Base-by-base conservation (phyloP, 228 moss, liverwort and hornwort genomes). In the Sphagnum fallax region DNA sequence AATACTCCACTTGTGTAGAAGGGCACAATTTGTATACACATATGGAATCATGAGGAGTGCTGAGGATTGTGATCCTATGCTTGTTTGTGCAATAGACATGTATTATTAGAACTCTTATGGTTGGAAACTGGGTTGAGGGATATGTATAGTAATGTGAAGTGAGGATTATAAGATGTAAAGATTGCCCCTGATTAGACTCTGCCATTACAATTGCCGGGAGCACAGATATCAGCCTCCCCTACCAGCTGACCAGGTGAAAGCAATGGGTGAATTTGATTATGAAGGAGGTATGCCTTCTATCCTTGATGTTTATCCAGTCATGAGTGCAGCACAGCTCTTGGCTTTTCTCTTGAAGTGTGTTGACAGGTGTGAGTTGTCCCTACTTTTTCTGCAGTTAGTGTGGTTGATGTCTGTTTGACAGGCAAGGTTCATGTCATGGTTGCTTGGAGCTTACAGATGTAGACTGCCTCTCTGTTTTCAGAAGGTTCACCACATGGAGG, bases 171-270 rank as follows among this genome's bases (percentile, higher is more conserved):
- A 32, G 32, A 32, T 32, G 32, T 32, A 32, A 32, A 32, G 32
- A 32, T 32, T 32, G 32, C 32, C 32, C 32, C 32, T 32, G 32
- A 32, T 32, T 32, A 32, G 32, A 32, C 32, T 32, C 32, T 32
- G 32, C 12, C 12, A 8, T 55, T 1, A 55, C 55, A 55, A 55
- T 55, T 55, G 55, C 55, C 8, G 55, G 55, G 55, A 55, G 12
- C 14, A 63, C 77, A 86, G 85, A 68, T 86, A 86, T 72, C 85
- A 86, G 77, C 85, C 85, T 70, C 85, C 82, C 60, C 75, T 86
- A 72, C 85, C 85, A 49, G 85, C 85, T 65, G 85, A 86, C 73
- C 85, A 86, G 81, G 85, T 86, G 68, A 86, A 86, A 75, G 82
- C 85, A 57, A 63, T 86, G 75, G 82, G 82, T 70, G 85, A 86